phyloP scores from a whole-genome alignment of 495 filamentous ascomycete genomes.

The Letharia columbiana region DNA sequence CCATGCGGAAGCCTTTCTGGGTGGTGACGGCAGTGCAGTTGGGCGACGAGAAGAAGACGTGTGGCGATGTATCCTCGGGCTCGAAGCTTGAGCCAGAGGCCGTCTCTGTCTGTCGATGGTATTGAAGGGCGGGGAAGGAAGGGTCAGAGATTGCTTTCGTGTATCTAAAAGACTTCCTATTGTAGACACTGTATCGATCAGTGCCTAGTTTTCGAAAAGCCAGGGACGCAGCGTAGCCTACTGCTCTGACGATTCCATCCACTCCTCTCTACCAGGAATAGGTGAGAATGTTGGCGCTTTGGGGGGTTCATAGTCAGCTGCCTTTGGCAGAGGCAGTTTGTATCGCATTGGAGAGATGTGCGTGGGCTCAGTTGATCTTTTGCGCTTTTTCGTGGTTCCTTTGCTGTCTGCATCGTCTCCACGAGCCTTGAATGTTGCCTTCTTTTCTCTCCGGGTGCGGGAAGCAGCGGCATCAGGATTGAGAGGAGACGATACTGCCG shows the following conservation, averaged over 20 bases:
- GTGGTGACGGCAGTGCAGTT: constrained; percentile 54
- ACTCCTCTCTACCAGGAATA: constrained; percentile 34
- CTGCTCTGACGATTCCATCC: constrained; percentile 53
- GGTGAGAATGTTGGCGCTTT: constrained; percentile 45
- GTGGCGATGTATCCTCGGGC: constrained; percentile 82
- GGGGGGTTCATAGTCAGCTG: constrained; percentile 50
- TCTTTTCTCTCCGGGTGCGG: constrained; percentile 45
- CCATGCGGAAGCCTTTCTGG: constrained; percentile 73
- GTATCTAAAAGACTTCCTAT: constrained; percentile 87
- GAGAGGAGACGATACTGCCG: constrained; percentile 52
- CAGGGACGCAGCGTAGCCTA: constrained; percentile 30
- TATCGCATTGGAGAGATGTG: constrained; percentile 43
- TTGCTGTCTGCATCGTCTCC: constrained; percentile 52
- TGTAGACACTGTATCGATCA: constrained; percentile 49
- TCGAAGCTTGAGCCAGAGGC: constrained; percentile 73
- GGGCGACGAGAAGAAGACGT: constrained; percentile 57
- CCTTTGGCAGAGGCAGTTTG: constrained; percentile 49
- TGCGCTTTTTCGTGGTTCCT: constrained; percentile 39
- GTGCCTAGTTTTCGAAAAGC: background rate
- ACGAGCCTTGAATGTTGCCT: constrained; percentile 68
- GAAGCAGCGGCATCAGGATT: constrained; percentile 45
- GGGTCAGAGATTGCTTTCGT: constrained; percentile 85
- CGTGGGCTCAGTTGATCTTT: constrained; percentile 30
- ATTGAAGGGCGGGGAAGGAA: constrained; percentile 74
- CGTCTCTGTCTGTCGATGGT: constrained; percentile 83